Conservation (phyloP, 306 rosid genomes). For the Glycine tomentella region DNA sequence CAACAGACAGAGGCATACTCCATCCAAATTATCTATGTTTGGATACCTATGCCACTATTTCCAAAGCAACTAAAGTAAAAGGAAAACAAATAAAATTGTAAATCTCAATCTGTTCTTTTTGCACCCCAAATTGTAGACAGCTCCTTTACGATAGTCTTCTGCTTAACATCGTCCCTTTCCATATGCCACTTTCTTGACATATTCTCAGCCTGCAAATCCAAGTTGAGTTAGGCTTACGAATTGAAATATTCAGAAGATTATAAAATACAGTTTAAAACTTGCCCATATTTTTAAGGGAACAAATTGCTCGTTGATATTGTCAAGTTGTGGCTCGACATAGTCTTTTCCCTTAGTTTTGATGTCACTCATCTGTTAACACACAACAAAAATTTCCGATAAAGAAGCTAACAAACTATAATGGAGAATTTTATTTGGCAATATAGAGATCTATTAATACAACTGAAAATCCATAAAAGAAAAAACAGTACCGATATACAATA, state of each 20-base stretch:
- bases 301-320: slow-evolving; percentile 61
- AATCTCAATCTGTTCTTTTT: slow-evolving; percentile 57
- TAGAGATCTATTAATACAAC: not conserved
- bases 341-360: slow-evolving; percentile 69
- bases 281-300: slow-evolving; percentile 80
- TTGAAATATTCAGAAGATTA: slow-evolving; percentile 11
- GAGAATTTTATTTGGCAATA: slow-evolving; percentile 15
- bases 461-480: slow-evolving; percentile 17
- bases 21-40: slow-evolving; percentile 6
- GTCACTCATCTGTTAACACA: slow-evolving; percentile 65
- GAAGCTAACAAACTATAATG: slow-evolving; percentile 29
- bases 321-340: slow-evolving; percentile 66
- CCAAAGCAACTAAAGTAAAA: not conserved
- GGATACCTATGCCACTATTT: slow-evolving; percentile 3
- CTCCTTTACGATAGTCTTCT: slow-evolving; percentile 74
- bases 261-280: slow-evolving; percentile 40
- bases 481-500: not conserved
- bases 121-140: slow-evolving; percentile 67
- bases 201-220: slow-evolving; percentile 68
- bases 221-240: slow-evolving; percentile 42
- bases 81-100: not conserved
- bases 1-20: slow-evolving; percentile 17
- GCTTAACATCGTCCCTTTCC: slow-evolving; percentile 66
- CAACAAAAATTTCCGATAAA: slow-evolving; percentile 29
- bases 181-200: slow-evolving; percentile 75